A percentile compares a stretch with the other conserved stretches of the same genome.
These are phyloP conservation scores for Clonostachys rhizophaga DNA, from an alignment of 2,329 filamentous ascomycete species.

Conservation along the genomic window DNA sequence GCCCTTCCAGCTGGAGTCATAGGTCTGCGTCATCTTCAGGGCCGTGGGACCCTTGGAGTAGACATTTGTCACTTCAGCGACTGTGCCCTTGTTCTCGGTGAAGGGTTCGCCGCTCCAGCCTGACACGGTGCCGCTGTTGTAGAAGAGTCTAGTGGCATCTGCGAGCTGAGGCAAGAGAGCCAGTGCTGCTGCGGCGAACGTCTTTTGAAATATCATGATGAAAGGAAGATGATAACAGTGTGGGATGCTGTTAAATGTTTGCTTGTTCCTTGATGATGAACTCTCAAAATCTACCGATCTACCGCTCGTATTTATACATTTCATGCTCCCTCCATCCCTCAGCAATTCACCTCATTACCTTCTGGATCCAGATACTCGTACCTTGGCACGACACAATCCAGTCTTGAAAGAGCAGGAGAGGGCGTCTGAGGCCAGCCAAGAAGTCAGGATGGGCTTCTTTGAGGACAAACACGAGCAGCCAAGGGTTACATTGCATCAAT, in stretches of 20 bases:
- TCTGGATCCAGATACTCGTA: too few species aligned
- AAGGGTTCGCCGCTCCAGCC: slow-evolving; percentile 26
- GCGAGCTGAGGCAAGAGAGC: slow-evolving; percentile 13
- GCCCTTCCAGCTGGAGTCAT: slow-evolving; percentile 30
- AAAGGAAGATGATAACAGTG: neutral
- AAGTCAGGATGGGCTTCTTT: too few species aligned
- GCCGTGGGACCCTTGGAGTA: slow-evolving; percentile 27
- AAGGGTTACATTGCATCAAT: too few species aligned
- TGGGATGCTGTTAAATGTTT: neutral
- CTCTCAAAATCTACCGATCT: too few species aligned
- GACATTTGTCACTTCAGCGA: slow-evolving; percentile 33
- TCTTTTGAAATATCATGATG: slow-evolving; percentile 5
- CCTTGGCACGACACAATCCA: too few species aligned
- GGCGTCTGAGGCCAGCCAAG: too few species aligned
- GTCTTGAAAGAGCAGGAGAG: too few species aligned
- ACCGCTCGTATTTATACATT: too few species aligned
- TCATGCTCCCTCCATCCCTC: too few species aligned
- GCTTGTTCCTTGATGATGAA: too few species aligned
- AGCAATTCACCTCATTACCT: too few species aligned
- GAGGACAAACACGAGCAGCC: too few species aligned
- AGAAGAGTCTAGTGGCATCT: slow-evolving; percentile 29
- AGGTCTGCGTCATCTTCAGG: slow-evolving; percentile 39
- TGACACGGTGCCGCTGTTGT: slow-evolving; percentile 30
- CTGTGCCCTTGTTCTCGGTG: slow-evolving; percentile 33
- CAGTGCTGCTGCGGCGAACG: slow-evolving; percentile 6